Evolutionary conservation across 352 stramenopile species (phyloP).

Genomic region (Plasmopara halstedii): DNA sequence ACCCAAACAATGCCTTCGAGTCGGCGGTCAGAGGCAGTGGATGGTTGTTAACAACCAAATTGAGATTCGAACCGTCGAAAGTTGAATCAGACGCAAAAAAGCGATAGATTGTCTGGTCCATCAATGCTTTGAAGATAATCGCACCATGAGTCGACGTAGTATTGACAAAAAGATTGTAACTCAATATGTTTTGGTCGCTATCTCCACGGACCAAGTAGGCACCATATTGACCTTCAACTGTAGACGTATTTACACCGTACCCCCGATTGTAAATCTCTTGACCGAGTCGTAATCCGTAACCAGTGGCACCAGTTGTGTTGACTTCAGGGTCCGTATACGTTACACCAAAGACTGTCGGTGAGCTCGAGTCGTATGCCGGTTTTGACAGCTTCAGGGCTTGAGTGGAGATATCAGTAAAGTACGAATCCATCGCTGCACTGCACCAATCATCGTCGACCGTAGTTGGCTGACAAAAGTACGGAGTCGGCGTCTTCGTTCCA

Average conservation of each 20-base stretch:
- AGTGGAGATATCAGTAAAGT: constrained; percentile 31
- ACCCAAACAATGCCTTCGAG: constrained; percentile 37
- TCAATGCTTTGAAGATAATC: constrained; percentile 54
- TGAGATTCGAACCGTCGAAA: constrained; percentile 10
- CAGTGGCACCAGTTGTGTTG: constrained; percentile 37
- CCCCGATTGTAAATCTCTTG: constrained; percentile 46
- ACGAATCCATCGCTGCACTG: constrained; percentile 24
- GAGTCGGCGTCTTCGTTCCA: constrained; percentile 29
- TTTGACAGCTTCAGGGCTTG: constrained; percentile 15
- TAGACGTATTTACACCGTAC: constrained; percentile 17
- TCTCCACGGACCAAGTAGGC: constrained; percentile 43
- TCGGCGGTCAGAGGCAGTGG: constrained; percentile 40
- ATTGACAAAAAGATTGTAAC: constrained; percentile 68
- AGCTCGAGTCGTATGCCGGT: constrained; percentile 26
- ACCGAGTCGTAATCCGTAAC: constrained; percentile 35
- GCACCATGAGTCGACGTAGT: constrained; percentile 43
- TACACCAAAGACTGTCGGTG: constrained; percentile 48
- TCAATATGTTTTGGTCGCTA: constrained; percentile 31
- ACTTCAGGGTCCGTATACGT: constrained; percentile 41
- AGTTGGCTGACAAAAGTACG: constrained; percentile 34
- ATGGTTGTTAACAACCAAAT: constrained; percentile 46
- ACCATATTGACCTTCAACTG: constrained; percentile 35
- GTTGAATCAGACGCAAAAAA: constrained; percentile 35
- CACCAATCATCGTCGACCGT: constrained; percentile 28
- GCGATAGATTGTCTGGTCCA: constrained; percentile 53